Evolutionary conservation across 2,329 filamentous ascomycete species (phyloP).

Genomic region (Biscogniauxia sp.): DNA sequence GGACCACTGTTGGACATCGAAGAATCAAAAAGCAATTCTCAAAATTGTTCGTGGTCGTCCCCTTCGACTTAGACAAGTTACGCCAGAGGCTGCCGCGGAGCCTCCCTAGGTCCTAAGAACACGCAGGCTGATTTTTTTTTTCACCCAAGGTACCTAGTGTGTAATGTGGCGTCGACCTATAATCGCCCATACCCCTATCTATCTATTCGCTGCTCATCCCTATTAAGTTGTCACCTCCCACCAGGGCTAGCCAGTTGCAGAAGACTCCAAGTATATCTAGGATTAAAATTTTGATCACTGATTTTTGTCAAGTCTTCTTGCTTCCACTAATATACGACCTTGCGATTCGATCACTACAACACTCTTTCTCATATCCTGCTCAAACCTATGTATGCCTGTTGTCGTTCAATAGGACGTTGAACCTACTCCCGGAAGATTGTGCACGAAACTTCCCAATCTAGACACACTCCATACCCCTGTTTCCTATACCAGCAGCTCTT

Average conservation of each 20-base stretch:
- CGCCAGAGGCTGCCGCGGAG: not conserved
- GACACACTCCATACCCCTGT: conserved; percentile 19
- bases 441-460: conserved; percentile 22
- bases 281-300: conserved; percentile 10
- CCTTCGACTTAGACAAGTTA: not conserved
- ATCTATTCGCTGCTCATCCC: conserved; percentile 7
- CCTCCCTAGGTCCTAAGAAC: conserved; percentile 11
- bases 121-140: conserved; percentile 11
- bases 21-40: not conserved
- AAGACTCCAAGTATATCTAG: not conserved
- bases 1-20: not conserved
- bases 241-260: conserved; percentile 6
- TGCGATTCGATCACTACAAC: conserved; percentile 10
- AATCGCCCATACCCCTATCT: conserved; percentile 10
- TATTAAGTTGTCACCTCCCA: conserved; percentile 7
- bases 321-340: conserved; percentile 3
- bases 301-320: conserved; percentile 5
- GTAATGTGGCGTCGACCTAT: conserved; percentile 22
- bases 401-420: conserved; percentile 8
- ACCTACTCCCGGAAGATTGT: conserved; percentile 17
- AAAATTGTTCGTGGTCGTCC: not conserved
- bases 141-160: conserved; percentile 12
- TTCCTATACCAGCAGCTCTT: conserved; percentile 19
- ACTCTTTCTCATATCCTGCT: conserved; percentile 11
- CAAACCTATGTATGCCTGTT: conserved; percentile 14